Percentiles rank a stretch among this genome's conserved stretches.
Evolutionary conservation across 176 grass and related monocot species (phyloP).

Genomic region (Eragrostis nindensis): DNA sequence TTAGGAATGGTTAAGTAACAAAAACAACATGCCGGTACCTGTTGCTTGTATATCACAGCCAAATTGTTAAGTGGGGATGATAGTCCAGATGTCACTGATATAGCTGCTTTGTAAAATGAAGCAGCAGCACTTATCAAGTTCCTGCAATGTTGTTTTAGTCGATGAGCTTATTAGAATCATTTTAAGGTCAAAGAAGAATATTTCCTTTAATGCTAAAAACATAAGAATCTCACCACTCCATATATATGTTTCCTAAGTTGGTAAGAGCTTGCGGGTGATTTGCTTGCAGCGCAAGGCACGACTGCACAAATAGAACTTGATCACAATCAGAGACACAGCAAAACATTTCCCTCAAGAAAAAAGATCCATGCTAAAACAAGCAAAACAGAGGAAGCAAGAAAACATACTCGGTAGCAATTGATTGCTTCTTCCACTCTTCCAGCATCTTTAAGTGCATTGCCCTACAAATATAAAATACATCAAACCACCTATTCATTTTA

Average conservation of each 20-base stretch:
- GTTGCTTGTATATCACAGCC: slow-evolving; percentile 94
- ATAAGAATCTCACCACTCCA: slow-evolving; percentile 77
- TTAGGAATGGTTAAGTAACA: background rate
- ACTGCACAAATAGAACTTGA: slow-evolving; percentile 53
- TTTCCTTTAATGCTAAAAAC: background rate
- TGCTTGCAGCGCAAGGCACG: slow-evolving; percentile 79
- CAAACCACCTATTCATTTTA: slow-evolving; percentile 27
- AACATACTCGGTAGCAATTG: slow-evolving; percentile 75
- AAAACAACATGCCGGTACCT: slow-evolving; percentile 47
- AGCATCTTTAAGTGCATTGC: slow-evolving; percentile 94
- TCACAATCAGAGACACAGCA: slow-evolving; percentile 23
- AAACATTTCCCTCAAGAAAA: no score
- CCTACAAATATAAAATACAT: slow-evolving; percentile 45
- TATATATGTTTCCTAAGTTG: slow-evolving; percentile 90
- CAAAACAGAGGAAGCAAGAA: slow-evolving; percentile 8
- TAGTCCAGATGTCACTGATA: slow-evolving; percentile 81
- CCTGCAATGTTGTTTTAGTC: slow-evolving; percentile 50
- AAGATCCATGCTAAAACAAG: no score
- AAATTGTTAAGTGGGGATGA: slow-evolving; percentile 93
- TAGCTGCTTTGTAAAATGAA: slow-evolving; percentile 85
- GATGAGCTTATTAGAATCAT: background rate
- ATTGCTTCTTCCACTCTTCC: slow-evolving; percentile 92
- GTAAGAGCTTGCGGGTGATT: slow-evolving; percentile 94
- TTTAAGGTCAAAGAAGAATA: slow-evolving; percentile 3
- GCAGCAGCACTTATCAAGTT: slow-evolving; percentile 70